Base-by-base conservation (phyloP, 129 eudicot genomes). In the Artemisia annua region DNA sequence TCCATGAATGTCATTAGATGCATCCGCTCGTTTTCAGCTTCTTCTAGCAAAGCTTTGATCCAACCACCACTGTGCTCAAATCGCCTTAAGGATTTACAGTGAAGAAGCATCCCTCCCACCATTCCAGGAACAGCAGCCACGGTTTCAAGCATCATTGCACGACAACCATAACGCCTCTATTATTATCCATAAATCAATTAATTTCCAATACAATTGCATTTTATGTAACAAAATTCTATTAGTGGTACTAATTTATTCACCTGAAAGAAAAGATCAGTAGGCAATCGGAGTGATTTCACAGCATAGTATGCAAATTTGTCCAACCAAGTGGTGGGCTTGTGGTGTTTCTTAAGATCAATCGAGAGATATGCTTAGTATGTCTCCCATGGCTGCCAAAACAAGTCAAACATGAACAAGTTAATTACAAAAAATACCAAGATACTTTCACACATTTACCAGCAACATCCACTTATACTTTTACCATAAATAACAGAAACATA, bases 101-200 rank as follows among this genome's bases (percentile, higher is more conserved):
- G 99, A 18, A 94, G 84, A 16, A 90, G 87, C 97, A 94, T 74
- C 19, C 99, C 99, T 57, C 99, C 99, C 0, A 94, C 99, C 99
- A 94, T 94, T 66, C 99, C 99, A 5, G 99, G 99, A 11, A 90
- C 99, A 1, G 99, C 97, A 55, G 97, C 99, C 56, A 94, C 99
- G 0, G 99, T 94, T 55, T 94, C 99, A 48, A 94, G 82, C 99
- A 94, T 94, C 99, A 94, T 94, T 72, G 99, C 99, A 48, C 99
- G 94, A 73, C 99, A 94, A 1, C 99, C 99, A 56, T 90, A 94
- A 48, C 99, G 80, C 79, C 94, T 86, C 97, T 94, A n/a, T 71
- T 19, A 68, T 20, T 5, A 17, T 39, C 55, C 15, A 56, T 12
- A 3, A 39, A 6, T 51, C 7, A 28, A 78, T 18, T 19, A 13